A percentile compares a stretch with the other conserved stretches of the same genome.
These are phyloP conservation scores for Typha latifolia DNA, from an alignment of 176 grass and related monocot species.

Conservation along the genomic window DNA sequence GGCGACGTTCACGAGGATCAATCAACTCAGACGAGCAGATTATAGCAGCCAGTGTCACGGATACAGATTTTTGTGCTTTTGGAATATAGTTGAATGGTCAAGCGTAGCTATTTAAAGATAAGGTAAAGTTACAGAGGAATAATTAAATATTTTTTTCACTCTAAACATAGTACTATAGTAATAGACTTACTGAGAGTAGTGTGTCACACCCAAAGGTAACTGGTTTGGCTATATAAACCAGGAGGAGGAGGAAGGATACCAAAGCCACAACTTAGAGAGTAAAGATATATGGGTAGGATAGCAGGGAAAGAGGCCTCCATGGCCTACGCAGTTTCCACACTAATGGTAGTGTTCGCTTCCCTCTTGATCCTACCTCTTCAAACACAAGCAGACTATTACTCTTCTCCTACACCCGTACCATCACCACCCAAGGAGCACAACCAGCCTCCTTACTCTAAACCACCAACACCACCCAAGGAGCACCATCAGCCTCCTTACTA, in stretches of 20 bases:
- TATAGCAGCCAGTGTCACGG: no score
- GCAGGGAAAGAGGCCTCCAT: neutral
- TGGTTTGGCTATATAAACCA: neutral
- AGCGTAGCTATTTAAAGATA: no score
- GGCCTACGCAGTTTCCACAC: neutral
- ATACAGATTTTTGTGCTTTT: no score
- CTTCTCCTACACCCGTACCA: neutral
- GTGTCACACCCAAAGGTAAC: neutral
- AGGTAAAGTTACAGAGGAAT: no score
- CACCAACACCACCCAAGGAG: neutral
- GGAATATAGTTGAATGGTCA: no score
- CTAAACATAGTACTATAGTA: no score
- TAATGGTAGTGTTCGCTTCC: neutral
- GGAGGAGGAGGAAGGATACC: neutral
- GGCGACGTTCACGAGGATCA: no score
- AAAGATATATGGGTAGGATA: neutral
- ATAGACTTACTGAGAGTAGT: no score
- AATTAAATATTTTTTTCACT: no score
- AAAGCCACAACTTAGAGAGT: neutral
- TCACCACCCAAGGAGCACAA: slow-evolving; percentile 8
- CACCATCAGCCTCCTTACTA: neutral
- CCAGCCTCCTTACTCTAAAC: neutral
- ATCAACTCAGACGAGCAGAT: no score
- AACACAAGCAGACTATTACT: neutral
- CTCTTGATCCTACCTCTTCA: neutral